Percentiles rank a stretch among this genome's conserved stretches.
These are phyloP conservation scores for Eleusine coracana DNA, from an alignment of 176 grass and related monocot genomes.

Conservation along the genomic window DNA sequence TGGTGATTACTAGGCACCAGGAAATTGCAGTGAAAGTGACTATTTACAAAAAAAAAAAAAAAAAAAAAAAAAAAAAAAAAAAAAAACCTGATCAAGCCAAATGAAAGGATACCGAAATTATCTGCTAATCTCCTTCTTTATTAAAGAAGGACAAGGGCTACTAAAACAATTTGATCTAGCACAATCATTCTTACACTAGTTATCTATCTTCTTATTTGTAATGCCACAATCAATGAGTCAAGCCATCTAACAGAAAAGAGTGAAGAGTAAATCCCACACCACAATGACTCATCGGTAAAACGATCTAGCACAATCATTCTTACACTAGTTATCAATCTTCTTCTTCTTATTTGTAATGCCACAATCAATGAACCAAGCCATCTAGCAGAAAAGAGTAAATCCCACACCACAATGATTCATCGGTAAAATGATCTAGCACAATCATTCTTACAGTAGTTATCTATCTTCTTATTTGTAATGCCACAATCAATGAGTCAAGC, in stretches of 20 bases:
- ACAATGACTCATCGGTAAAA: background rate
- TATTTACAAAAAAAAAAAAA: background rate
- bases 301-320: background rate
- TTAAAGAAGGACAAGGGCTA: background rate
- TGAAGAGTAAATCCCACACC: background rate
- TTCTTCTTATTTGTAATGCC: background rate
- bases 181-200: background rate
- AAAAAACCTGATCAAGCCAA: background rate
- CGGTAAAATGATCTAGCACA: background rate
- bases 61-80: too few species aligned
- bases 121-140: background rate
- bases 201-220: background rate
- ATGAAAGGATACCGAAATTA: background rate
- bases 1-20: background rate
- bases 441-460: background rate
- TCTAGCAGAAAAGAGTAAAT: background rate
- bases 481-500: background rate
- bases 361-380: background rate
- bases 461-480: background rate
- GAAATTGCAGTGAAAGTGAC: background rate
- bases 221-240: background rate
- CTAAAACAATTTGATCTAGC: background rate
- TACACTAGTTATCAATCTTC: background rate
- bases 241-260: background rate
- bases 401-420: background rate